Percentiles rank a stretch among this genome's conserved stretches.
Conservation (phyloP, 202 grass and related monocot species). For the Panicum virgatum region DNA sequence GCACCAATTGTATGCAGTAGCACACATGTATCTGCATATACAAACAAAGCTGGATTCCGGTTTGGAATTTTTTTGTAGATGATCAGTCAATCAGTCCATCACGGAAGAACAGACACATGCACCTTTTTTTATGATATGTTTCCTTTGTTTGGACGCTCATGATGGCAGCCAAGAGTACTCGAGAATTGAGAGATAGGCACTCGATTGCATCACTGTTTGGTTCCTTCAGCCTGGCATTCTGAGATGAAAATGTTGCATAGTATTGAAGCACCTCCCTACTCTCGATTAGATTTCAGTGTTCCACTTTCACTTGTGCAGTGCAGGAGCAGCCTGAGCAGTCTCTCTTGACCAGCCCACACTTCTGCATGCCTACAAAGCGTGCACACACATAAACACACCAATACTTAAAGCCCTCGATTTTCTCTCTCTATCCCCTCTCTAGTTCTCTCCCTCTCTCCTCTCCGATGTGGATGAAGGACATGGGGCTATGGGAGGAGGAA, state of each 20-base stretch:
- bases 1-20: not conserved
- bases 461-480: constrained; percentile 45
- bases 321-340: constrained; percentile 30
- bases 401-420: constrained; percentile 35
- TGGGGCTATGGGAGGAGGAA: constrained; percentile 34
- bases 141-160: constrained; percentile 43
- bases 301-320: constrained; percentile 42
- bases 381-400: not conserved
- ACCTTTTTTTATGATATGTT: constrained; percentile 10
- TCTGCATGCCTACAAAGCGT: constrained; percentile 63
- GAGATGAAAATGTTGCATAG: constrained; percentile 32
- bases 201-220: constrained; percentile 5
- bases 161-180: constrained; percentile 38
- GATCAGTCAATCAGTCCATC: constrained; percentile 38
- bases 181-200: constrained; percentile 10
- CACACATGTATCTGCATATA: constrained; percentile 7
- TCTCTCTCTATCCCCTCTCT: constrained; percentile 35
- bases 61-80: constrained; percentile 22
- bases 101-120: constrained; percentile 18
- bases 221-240: constrained; percentile 26
- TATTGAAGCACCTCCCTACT: constrained; percentile 6
- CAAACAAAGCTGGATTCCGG: constrained; percentile 40
- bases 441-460: constrained; percentile 29
- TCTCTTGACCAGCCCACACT: constrained; percentile 37
- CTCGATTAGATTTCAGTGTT: constrained; percentile 48